Base-by-base conservation (phyloP, 1,284 basidiomycete species). In the Cystobasidium slooffiae region DNA sequence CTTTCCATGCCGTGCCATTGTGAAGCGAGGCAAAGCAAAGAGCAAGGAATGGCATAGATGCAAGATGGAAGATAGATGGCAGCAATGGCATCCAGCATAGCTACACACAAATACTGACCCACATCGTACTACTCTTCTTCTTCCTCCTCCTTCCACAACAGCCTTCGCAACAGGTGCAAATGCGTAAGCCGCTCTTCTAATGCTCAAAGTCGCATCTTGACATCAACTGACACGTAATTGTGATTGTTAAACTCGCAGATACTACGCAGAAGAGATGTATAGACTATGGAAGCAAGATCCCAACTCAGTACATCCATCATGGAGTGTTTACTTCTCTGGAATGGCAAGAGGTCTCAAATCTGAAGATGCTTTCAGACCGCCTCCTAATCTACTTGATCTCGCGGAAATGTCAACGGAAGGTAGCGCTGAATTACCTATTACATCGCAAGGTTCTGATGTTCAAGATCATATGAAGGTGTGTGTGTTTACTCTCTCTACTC, bases 221-320 rank as follows among this genome's bases (percentile, higher is more conserved):
- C 14, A 46, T 12, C 61, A 47, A 44, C 44, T 12, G 43, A 63
- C 61, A 22, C 43, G 22, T n/a, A 46, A 10, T 31, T 31, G 31
- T 31, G 31, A 31, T 2, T 31, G 8, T 22, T 2, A 3, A n/a
- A 41, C 43, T 14, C 22, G 31, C 64, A 66, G 64, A n/a, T 95
- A 96, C 85, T 98, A 99, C 82, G 91, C 91, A 58, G 95, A 97
- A 81, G 93, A 96, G 84, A 95, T 96, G 94, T 95, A 94, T 84
- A 88, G 88, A 78, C 88, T 89, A 78, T 97, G 93, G 93, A 89
- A 89, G 83, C 76, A 81, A 77, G 78, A 99, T 84, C 93, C 94
- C 52, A 87, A 88, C 78, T 91, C 91, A 56, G 97, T 99, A 0
- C 96, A 99, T 84, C 86, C 89, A 2, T 97, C 94, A 43, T 99